Conservation (phyloP, 305 asterid species). For the Caryopteris hybrid region DNA sequence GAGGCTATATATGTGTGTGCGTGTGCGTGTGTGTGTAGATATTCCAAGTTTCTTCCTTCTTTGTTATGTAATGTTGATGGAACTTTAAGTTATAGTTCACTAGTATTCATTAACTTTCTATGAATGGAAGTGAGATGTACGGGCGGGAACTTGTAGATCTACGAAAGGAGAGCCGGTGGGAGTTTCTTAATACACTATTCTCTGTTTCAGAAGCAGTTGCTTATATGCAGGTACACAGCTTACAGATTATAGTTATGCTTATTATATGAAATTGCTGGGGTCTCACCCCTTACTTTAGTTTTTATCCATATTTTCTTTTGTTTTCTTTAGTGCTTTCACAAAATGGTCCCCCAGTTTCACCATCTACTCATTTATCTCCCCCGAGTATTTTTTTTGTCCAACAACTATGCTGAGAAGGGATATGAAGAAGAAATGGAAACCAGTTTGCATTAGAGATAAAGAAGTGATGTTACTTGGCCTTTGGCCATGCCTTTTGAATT, state of each 20-base stretch:
- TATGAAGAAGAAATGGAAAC: neutral
- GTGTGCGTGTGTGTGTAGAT: neutral
- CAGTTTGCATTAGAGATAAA: neutral
- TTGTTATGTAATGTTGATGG: slow-evolving; percentile 15
- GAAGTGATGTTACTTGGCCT: neutral
- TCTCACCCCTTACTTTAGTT: neutral
- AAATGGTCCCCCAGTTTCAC: slow-evolving; percentile 2
- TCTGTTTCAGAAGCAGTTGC: slow-evolving; percentile 98
- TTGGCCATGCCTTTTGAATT: neutral
- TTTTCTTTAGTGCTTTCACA: slow-evolving; percentile 1
- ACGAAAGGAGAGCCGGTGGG: slow-evolving; percentile 83
- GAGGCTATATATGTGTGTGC: too few species aligned
- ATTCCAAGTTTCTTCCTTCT: slow-evolving; percentile 7
- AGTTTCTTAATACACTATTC: slow-evolving; percentile 80
- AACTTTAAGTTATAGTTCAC: slow-evolving; percentile 22
- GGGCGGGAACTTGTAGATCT: slow-evolving; percentile 94
- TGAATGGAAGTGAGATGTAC: slow-evolving; percentile 69
- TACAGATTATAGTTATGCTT: slow-evolving; percentile 4
- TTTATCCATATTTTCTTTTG: neutral
- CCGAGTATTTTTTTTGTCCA: neutral
- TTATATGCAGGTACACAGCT: slow-evolving; percentile 72
- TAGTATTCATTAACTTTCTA: slow-evolving; percentile 26
- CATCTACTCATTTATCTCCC: neutral
- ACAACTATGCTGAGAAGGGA: slow-evolving; percentile 1
- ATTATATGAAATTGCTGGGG: neutral